Evolutionary conservation across 2,329 filamentous ascomycete species (phyloP), one percentile per base, ranked within the genome.

Genomic region (Biscogniauxia sp.): DNA sequence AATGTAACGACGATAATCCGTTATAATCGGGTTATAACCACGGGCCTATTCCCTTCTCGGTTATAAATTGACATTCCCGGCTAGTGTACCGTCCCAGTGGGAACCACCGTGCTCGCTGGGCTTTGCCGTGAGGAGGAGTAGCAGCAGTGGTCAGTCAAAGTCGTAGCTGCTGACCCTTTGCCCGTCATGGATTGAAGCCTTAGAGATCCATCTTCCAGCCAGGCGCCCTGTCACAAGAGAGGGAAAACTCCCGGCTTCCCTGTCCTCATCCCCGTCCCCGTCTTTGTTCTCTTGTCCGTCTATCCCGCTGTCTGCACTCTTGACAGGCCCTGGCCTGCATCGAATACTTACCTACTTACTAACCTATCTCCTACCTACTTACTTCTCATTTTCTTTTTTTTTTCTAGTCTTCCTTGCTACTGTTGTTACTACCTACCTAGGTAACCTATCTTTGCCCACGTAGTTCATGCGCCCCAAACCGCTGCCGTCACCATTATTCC

Each of bases 21-120:
- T 23, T 23, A 23, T 23, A 23, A 23, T 23, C 32, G 32, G 13
- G 11, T 45, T 45, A 45, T 45, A 45, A 45, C 17, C 13, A 23
- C 52, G 52, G 52, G 23, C 19, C 52, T 26, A 19, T 28, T 26
- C 52, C 25, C 11, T 23, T 52, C 37, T 45, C 37, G 37, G 37
- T n/a, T n/a, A 45, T 45, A n/a, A 45, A 53, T n/a, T 54, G 13
- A 54, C 53, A 20, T 54, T 54, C 53, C n/a, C 11, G 23, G 37
- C 20, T 55, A 55, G 54, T 20, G 54, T 55, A 55, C 54, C 54
- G 25, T 41, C 17, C 23, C 54, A 23, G 37, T 41, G 54, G 54
- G 54, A 55, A 25, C 9, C 50, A 51, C 50, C 50, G 50, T 51
- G 50, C 50, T 20, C 11, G 45, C 45, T 50, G 45, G 28, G 28